Evolutionary conservation across 768 basidiomycete genomes (phyloP).

Genomic region (Pseudohyphozyma bogoriensis): DNA sequence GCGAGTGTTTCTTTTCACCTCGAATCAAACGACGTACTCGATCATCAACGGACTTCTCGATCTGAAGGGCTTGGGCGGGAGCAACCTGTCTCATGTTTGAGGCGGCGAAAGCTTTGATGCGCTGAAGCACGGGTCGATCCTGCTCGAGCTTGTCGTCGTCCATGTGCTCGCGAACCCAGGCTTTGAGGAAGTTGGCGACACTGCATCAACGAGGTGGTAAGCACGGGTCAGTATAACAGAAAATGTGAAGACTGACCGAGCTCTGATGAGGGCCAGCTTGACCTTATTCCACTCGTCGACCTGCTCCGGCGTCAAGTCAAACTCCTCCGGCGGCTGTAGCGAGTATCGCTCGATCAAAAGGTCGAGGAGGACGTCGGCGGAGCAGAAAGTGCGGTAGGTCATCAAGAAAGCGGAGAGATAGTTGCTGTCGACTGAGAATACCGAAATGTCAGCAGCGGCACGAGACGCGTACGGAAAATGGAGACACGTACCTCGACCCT

Average conservation of each 20-base stretch:
- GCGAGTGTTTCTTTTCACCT: not conserved
- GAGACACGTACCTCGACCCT: slow-evolving; percentile 57
- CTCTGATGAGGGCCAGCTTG: slow-evolving; percentile 78
- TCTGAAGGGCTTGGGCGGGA: slow-evolving; percentile 26
- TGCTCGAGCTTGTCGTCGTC: slow-evolving; percentile 65
- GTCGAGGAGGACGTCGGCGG: slow-evolving; percentile 68
- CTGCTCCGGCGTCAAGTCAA: slow-evolving; percentile 48
- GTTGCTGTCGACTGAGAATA: slow-evolving; percentile 54
- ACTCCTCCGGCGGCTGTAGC: slow-evolving; percentile 59
- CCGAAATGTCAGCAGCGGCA: slow-evolving; percentile 34
- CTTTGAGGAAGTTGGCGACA: slow-evolving; percentile 79
- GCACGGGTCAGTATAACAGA: not conserved
- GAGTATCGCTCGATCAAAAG: slow-evolving; percentile 69
- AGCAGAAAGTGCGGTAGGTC: slow-evolving; percentile 92
- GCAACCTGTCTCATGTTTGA: slow-evolving; percentile 21
- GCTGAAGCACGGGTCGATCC: slow-evolving; percentile 61
- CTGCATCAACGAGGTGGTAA: slow-evolving; percentile 41
- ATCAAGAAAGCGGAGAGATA: slow-evolving; percentile 69
- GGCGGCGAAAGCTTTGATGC: slow-evolving; percentile 63
- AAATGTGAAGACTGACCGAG: slow-evolving; percentile 52
- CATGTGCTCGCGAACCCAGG: slow-evolving; percentile 73
- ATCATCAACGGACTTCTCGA: slow-evolving; percentile 33
- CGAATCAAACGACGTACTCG: not conserved
- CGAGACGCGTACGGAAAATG: not conserved
- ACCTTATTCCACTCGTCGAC: slow-evolving; percentile 66